Evolutionary conservation across 2,329 filamentous ascomycete species (phyloP), one percentile per base, ranked within the genome.

Genomic region (Trichoderma polysporum): DNA sequence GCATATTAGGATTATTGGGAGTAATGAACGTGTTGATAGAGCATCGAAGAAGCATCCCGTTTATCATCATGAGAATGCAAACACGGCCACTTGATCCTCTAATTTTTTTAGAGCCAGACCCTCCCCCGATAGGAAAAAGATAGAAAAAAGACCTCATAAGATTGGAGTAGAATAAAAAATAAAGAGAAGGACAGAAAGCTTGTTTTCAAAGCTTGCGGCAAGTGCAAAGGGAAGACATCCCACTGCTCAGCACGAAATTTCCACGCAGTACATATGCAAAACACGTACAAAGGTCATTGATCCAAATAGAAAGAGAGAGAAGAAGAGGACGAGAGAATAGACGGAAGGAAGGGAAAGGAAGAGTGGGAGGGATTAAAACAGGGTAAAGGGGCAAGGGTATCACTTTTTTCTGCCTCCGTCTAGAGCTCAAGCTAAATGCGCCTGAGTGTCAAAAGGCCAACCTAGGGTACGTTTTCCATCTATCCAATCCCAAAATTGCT

Each of bases 341-440:
- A 31, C 13, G 25, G 19, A 29, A 37, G 39, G 15, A 62, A 27
- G 9, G 8, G 17, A 17, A 45, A 13, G 29, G 22, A 22, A 27
- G 22, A 25, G 22, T 4, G 7, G 8, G 5, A 37, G 35, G 15
- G n/a, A 41, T 33, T 25, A 47, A 39, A 41, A 45, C 10, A 59
- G 15, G 53, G 12, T 12, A 39, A 56, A 56, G 25, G 33, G 62
- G 33, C 31, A 37, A 67, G 66, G 66, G 66, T 68, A 68, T 68
- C 60, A 39, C 66, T 47, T 49, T 68, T 56, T 66, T 59, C 50
- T 66, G 60, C 54, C 52, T 68, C 58, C 50, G 19, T 63, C 58
- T 59, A 63, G 19, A 49, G 29, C 56, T 54, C 49, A 56, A 66
- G 47, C 49, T 35, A 56, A 60, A 54, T 29, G 37, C n/a, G 56